Evolutionary conservation across 768 basidiomycete genomes (phyloP).

Genomic region (Mrakia blollopis): DNA sequence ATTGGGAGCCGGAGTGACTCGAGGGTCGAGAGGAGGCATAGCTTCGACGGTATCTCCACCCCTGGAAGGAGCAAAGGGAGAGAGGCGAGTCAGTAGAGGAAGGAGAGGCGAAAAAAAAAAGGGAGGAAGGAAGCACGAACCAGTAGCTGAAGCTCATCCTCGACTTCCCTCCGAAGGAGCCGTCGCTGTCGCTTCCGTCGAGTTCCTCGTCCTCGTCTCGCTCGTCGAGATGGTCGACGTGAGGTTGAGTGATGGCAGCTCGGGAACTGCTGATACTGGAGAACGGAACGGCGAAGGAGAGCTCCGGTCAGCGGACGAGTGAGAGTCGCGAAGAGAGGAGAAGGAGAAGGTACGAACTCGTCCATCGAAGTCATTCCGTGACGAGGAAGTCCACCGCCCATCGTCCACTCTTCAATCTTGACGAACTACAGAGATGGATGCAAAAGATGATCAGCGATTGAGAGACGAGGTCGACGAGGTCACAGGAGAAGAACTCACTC

Average conservation of each 20-base stretch:
- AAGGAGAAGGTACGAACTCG: constrained; percentile 58
- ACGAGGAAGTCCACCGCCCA: constrained; percentile 25
- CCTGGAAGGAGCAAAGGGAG: constrained; percentile 29
- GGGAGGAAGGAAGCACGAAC: constrained; percentile 1
- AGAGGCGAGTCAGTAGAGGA: no score
- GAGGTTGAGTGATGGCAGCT: constrained; percentile 59
- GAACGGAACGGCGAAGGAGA: constrained; percentile 12
- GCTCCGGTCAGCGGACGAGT: background rate
- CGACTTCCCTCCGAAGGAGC: constrained; percentile 38
- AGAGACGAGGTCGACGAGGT: background rate
- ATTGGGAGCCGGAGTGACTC: constrained; percentile 47
- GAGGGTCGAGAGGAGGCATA: constrained; percentile 39
- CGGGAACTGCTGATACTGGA: constrained; percentile 54
- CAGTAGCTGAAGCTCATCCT: constrained; percentile 41
- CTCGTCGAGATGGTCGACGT: constrained; percentile 55
- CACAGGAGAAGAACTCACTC: constrained; percentile 40
- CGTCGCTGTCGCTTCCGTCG: constrained; percentile 68
- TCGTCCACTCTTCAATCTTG: constrained; percentile 56
- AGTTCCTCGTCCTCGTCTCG: constrained; percentile 52
- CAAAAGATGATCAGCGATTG: background rate
- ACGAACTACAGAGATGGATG: constrained; percentile 52
- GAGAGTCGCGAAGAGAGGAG: background rate
- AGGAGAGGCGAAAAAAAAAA: background rate
- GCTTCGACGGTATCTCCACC: constrained; percentile 39
- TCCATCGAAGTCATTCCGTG: constrained; percentile 59